Base-by-base conservation (phyloP, 2,329 filamentous ascomycete genomes). In the Zasmidium cellare region DNA sequence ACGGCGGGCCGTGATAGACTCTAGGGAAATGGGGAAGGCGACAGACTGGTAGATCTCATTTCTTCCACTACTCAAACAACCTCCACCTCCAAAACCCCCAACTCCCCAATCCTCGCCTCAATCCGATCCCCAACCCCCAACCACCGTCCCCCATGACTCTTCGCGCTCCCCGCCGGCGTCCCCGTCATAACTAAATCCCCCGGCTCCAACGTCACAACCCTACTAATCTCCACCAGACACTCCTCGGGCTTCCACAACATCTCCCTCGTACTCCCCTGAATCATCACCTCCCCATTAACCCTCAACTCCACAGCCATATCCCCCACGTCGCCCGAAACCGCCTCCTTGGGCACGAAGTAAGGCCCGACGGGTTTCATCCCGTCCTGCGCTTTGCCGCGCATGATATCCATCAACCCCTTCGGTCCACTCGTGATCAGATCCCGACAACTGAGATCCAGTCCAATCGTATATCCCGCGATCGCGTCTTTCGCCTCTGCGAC, bases 161-260 rank as follows among this genome's bases (percentile, higher is more conserved):
- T 52, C 35, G 50, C 50, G 1, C 18, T 19, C 28, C 50, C 50
- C 9, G 31, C 50, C 9, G 50, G 50, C 35, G 50, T 52, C 9
- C 50, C 50, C 28, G 50, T 52, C 50, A 52, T 52, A 12, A 52
- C 35, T 31, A 52, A 44, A 52, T 52, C 50, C 3, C 50, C 50
- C 28, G 50, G 50, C 50, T 52, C 50, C 19, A 52, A 38, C 9
- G 31, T 20, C 20, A 52, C 16, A 23, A 52, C 11, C 38, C 12
- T 52, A 24, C 50, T 52, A 9, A 52, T 52, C 35, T 52, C 50
- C 28, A 22, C 50, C 28, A 52, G 20, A 31, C 24, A 31, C 35
- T 52, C 50, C 24, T 41, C 50, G 18, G 35, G 31, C 22, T 31
- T 38, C 50, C 50, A 52, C n/a, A 45, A 12, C 50, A 52, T 52